Percentiles rank a stretch among this genome's conserved stretches.
phyloP scores from a whole-genome alignment of 495 filamentous ascomycete genomes.

The Penicillium pancosmium region DNA sequence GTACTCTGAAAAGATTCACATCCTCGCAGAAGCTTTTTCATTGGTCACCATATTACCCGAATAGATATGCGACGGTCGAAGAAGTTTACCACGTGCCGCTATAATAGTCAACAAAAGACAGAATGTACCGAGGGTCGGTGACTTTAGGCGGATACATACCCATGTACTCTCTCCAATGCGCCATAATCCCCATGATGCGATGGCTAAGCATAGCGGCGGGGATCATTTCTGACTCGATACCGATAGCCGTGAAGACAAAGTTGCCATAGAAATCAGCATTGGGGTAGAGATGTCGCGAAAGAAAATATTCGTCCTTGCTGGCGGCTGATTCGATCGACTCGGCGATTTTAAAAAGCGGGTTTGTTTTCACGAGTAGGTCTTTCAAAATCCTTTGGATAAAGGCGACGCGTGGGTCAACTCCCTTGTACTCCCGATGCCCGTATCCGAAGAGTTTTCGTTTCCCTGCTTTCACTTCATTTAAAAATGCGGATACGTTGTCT shows the following conservation, averaged over 20 bases:
- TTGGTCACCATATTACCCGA: conserved; percentile 17
- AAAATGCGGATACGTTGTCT: conserved; percentile 49
- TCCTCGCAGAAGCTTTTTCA: conserved; percentile 3
- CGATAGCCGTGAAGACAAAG: conserved; percentile 57
- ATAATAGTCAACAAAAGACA: not conserved
- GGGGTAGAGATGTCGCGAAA: conserved; percentile 47
- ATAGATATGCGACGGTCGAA: conserved; percentile 37
- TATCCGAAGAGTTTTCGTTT: conserved; percentile 60
- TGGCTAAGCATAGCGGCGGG: conserved; percentile 38
- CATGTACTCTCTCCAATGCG: conserved; percentile 48
- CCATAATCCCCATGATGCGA: conserved; percentile 44
- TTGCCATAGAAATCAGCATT: conserved; percentile 62
- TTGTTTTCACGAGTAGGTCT: conserved; percentile 37
- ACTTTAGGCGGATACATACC: conserved; percentile 25
- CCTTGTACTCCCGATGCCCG: conserved; percentile 60
- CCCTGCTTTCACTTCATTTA: conserved; percentile 54
- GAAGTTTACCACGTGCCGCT: conserved; percentile 37
- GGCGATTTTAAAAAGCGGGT: conserved; percentile 53
- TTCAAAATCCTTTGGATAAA: conserved; percentile 51
- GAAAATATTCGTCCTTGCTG: conserved; percentile 54
- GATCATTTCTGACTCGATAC: conserved; percentile 37
- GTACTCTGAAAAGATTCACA: conserved; percentile 10
- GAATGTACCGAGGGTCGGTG: conserved; percentile 15
- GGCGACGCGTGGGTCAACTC: conserved; percentile 52
- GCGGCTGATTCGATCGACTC: conserved; percentile 53